phyloP scores from a whole-genome alignment of 73 alveolate genomes.

The Tetrahymena malaccensis region DNA sequence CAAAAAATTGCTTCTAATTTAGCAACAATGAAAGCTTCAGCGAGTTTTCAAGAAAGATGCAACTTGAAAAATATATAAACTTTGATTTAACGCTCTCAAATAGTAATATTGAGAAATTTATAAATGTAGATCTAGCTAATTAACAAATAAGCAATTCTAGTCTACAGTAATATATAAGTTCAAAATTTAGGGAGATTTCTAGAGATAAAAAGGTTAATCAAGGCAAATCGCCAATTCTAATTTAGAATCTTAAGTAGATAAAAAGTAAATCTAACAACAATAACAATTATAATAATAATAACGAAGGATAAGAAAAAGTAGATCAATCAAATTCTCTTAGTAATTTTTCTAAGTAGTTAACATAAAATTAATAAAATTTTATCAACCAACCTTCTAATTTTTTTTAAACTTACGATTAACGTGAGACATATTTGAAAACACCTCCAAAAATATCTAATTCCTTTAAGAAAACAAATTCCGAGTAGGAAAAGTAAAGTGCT shows the following conservation, averaged over 20 bases:
- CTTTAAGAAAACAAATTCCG: neutral
- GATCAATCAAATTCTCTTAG: neutral
- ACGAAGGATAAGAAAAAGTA: neutral
- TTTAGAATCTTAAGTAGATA: neutral
- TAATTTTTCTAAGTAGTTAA: neutral
- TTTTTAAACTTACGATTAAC: neutral
- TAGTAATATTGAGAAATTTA: neutral
- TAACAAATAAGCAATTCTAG: neutral
- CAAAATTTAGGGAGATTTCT: neutral
- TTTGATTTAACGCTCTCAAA: neutral
- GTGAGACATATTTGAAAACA: neutral
- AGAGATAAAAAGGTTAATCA: neutral
- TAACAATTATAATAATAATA: too few species aligned
- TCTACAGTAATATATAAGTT: neutral
- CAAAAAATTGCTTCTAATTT: neutral
- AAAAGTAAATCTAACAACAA: neutral
- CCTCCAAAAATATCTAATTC: neutral
- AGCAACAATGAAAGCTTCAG: neutral
- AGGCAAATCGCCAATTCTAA: neutral
- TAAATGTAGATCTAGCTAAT: neutral
- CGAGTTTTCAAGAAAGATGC: neutral
- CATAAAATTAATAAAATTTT: neutral
- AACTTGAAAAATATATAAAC: neutral
- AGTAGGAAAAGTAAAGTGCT: neutral
- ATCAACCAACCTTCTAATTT: neutral